A percentile compares a stretch with the other conserved stretches of the same genome.
phyloP scores from a whole-genome alignment of 108 stramenopile species.

The Aurantiochytrium sp. region DNA sequence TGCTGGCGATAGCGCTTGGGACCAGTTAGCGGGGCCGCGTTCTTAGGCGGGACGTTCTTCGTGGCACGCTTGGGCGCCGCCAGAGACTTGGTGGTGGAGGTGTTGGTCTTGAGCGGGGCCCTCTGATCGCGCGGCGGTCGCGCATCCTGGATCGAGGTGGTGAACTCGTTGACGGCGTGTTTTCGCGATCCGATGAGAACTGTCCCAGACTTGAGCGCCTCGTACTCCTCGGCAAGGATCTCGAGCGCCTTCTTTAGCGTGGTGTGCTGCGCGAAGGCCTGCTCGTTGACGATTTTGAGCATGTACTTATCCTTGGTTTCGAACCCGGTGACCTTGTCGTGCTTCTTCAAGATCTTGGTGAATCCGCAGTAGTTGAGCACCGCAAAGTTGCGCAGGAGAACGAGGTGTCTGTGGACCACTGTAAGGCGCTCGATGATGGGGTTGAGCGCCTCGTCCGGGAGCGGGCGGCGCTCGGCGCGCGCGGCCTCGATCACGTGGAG shows the following conservation, averaged over 20 bases:
- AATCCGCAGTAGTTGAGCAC: constrained; percentile 97
- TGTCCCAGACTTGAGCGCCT: background rate
- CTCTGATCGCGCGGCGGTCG: background rate
- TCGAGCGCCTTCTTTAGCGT: background rate
- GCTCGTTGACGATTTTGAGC: constrained; percentile 39
- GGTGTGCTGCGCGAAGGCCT: background rate
- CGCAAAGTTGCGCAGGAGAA: constrained; percentile 90
- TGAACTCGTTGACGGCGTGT: background rate
- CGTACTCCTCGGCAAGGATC: background rate
- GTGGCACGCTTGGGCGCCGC: too few relatives aligned
- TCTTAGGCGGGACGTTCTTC: background rate
- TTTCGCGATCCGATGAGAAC: background rate
- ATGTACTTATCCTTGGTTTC: constrained; percentile 72
- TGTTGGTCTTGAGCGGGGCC: background rate
- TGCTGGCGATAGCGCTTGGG: background rate
- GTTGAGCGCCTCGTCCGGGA: background rate
- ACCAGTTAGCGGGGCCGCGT: too few relatives aligned
- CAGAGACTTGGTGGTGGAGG: too few relatives aligned
- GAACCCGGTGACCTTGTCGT: constrained; percentile 91
- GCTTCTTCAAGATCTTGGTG: constrained; percentile 96
- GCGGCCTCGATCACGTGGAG: background rate
- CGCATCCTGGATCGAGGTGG: background rate
- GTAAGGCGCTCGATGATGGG: background rate
- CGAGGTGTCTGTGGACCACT: constrained; percentile 69
- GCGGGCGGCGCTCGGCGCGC: background rate